A percentile compares a stretch with the other conserved stretches of the same genome.
Conservation (phyloP, 352 stramenopile genomes). For the Phytophthora foliorum region DNA sequence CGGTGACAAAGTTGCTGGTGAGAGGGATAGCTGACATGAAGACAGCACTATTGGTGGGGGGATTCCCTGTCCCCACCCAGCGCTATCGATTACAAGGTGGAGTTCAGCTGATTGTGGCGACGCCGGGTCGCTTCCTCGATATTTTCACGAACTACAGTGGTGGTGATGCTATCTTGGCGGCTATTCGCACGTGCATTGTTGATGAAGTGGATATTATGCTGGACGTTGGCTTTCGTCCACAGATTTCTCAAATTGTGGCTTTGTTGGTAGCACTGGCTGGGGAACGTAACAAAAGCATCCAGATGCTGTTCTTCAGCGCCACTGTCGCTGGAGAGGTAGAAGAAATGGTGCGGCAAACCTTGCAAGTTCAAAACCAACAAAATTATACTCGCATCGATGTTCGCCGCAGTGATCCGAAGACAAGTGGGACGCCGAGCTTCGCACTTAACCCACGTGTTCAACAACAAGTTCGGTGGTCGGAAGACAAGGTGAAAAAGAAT, state of each 20-base stretch:
- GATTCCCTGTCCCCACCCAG: slow-evolving; percentile 70
- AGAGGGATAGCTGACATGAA: slow-evolving; percentile 67
- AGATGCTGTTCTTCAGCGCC: slow-evolving; percentile 73
- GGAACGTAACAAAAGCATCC: slow-evolving; percentile 16
- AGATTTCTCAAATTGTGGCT: slow-evolving; percentile 60
- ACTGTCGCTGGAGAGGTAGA: slow-evolving; percentile 61
- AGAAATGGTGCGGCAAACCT: slow-evolving; percentile 44
- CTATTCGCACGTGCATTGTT: slow-evolving; percentile 53
- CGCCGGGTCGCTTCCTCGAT: slow-evolving; percentile 70
- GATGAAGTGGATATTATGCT: slow-evolving; percentile 87
- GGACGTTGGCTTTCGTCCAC: slow-evolving; percentile 60
- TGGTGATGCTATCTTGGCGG: slow-evolving; percentile 27
- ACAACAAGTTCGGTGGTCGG: slow-evolving; percentile 57
- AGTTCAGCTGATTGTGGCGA: slow-evolving; percentile 75
- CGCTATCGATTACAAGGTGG: slow-evolving; percentile 66
- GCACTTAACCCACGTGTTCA: slow-evolving; percentile 44
- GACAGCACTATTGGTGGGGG: slow-evolving; percentile 73
- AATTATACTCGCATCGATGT: slow-evolving; percentile 51
- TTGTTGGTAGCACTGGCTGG: slow-evolving; percentile 29
- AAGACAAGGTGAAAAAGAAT: slow-evolving; percentile 73
- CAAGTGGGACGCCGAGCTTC: slow-evolving; percentile 2
- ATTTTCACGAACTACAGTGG: slow-evolving; percentile 51
- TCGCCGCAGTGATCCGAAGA: slow-evolving; percentile 11
- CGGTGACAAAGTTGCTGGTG: slow-evolving; percentile 64
- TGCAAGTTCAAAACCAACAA: slow-evolving; percentile 23